Percentiles rank a stretch among this genome's conserved stretches.
phyloP scores from a whole-genome alignment of 225 moss, liverwort and hornwort species.

The Pseudoscleropodium purum region DNA sequence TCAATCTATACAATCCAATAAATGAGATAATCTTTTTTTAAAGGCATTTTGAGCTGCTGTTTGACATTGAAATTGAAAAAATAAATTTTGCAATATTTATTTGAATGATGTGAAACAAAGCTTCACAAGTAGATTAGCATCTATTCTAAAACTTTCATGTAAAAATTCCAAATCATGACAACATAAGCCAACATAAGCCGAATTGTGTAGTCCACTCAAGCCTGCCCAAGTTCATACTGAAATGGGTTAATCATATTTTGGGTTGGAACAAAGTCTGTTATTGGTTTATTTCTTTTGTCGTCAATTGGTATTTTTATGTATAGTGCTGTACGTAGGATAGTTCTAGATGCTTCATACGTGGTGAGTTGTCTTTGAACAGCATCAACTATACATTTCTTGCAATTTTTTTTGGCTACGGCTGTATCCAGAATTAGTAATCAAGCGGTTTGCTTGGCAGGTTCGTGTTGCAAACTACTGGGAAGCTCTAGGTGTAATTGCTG shows the following conservation, averaged over 20 bases:
- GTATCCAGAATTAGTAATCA: background rate
- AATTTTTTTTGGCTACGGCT: background rate
- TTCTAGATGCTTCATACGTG: background rate
- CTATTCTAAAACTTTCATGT: background rate
- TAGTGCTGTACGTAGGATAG: background rate
- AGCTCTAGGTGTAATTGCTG: slow-evolving; percentile 85
- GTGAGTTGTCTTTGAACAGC: background rate
- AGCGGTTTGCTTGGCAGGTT: slow-evolving; percentile 34
- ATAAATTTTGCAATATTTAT: no score
- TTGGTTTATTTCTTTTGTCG: background rate
- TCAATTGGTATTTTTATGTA: background rate
- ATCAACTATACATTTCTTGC: background rate
- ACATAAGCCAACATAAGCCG: background rate
- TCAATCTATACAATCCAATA: background rate
- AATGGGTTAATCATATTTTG: background rate
- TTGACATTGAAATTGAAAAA: background rate
- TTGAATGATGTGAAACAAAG: background rate
- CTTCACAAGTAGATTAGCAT: background rate
- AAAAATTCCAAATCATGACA: background rate
- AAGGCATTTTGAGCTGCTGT: background rate
- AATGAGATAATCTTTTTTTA: background rate
- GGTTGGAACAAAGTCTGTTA: background rate
- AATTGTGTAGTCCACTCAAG: background rate
- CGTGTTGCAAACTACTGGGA: slow-evolving; percentile 93
- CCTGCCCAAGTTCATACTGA: no score